A percentile compares a stretch with the other conserved stretches of the same genome.
Conservation (phyloP, 169 alveolate species). For the Plasmodium gonderi region DNA sequence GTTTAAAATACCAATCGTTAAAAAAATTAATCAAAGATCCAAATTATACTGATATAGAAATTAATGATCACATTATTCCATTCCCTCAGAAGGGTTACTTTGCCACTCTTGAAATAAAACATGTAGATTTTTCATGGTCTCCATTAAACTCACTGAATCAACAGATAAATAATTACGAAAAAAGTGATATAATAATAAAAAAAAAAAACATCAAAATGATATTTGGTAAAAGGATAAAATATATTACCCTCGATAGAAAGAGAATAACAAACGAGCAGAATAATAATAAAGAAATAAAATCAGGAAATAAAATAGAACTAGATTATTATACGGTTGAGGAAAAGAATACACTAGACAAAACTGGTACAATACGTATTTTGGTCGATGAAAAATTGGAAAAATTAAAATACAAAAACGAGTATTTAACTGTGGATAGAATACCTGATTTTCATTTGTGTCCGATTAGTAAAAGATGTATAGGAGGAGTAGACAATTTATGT, state of each 20-base stretch:
- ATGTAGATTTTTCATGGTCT: slow-evolving; percentile 53
- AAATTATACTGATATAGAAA: slow-evolving; percentile 53
- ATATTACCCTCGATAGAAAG: background rate
- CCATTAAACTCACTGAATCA: slow-evolving; percentile 47
- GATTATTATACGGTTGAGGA: background rate
- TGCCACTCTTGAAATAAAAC: slow-evolving; percentile 57
- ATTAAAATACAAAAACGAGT: slow-evolving; percentile 44
- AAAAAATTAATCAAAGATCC: slow-evolving; percentile 70
- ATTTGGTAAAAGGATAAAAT: slow-evolving; percentile 6
- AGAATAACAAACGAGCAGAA: background rate
- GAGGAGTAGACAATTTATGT: slow-evolving; percentile 72
- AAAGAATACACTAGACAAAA: background rate
- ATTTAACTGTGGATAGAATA: slow-evolving; percentile 51
- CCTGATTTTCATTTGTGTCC: slow-evolving; percentile 75
- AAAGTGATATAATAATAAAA: slow-evolving; percentile 8
- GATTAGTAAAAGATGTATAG: slow-evolving; percentile 54
- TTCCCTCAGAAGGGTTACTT: slow-evolving; percentile 71
- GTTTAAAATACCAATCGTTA: slow-evolving; percentile 75
- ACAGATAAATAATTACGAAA: slow-evolving; percentile 54
- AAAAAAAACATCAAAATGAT: background rate
- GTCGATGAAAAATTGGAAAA: slow-evolving; percentile 45
- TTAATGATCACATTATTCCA: slow-evolving; percentile 68
- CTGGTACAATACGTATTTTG: slow-evolving; percentile 1
- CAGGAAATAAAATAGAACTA: background rate
- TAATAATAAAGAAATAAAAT: background rate